phyloP scores from a whole-genome alignment of 2,329 filamentous ascomycete species.

The Ramularia endophylla region DNA sequence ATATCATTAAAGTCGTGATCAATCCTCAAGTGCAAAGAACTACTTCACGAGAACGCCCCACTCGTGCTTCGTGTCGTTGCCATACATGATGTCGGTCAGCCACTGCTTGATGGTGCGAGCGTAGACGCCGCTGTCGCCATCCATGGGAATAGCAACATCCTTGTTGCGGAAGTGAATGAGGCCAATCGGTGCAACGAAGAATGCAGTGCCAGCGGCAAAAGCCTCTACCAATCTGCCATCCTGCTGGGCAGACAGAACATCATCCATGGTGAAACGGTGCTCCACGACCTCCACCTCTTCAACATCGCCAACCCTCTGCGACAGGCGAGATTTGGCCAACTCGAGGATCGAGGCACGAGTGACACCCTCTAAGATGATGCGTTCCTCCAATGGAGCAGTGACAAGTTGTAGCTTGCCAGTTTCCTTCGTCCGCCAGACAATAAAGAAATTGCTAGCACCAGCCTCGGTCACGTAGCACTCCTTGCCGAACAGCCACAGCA shows the following conservation, averaged over 20 bases:
- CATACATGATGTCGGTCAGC: conserved; percentile 47
- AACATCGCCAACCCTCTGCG: conserved; percentile 18
- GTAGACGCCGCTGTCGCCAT: conserved; percentile 38
- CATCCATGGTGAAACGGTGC: conserved; percentile 73
- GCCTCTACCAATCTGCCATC: conserved; percentile 78
- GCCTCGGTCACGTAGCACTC: conserved; percentile 81
- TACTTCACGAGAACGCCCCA: conserved; percentile 44
- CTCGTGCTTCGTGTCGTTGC: conserved; percentile 35
- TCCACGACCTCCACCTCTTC: conserved; percentile 65
- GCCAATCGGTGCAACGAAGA: conserved; percentile 44
- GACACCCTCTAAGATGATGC: conserved; percentile 81
- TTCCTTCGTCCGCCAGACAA: conserved; percentile 62
- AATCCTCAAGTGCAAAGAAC: conserved; percentile 2
- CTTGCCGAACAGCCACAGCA: conserved; percentile 85
- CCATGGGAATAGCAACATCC: conserved; percentile 40
- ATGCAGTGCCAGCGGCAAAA: conserved; percentile 80
- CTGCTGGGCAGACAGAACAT: conserved; percentile 63
- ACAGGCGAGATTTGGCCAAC: conserved; percentile 59
- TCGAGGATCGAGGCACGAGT: conserved; percentile 77
- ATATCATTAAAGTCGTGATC: not conserved
- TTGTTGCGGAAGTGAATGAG: conserved; percentile 41
- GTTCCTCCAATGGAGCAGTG: conserved; percentile 72
- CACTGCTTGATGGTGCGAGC: conserved; percentile 40
- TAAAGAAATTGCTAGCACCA: conserved; percentile 87
- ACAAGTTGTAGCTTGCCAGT: conserved; percentile 61